phyloP scores from a whole-genome alignment of 257 asterid species.

The Przewalskia tangutica region DNA sequence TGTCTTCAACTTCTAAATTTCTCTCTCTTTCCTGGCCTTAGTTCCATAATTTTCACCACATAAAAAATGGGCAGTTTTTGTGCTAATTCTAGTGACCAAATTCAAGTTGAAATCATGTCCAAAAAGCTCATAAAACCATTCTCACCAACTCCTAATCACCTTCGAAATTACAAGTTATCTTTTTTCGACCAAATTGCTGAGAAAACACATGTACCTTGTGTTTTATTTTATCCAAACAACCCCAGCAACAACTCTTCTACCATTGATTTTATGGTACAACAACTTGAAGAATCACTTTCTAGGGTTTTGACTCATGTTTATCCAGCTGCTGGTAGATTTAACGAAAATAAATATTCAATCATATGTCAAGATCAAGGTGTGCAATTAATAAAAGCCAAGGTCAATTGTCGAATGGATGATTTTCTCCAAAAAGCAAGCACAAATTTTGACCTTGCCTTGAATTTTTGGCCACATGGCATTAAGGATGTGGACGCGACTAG shows the following conservation, averaged over 20 bases:
- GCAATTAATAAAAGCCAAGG: conserved; percentile 16
- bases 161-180: conserved; percentile 16
- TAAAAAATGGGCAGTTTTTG: background rate
- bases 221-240: conserved; percentile 20
- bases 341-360: background rate
- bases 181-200: conserved; percentile 28
- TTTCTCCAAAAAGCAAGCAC: background rate
- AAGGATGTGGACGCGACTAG: background rate
- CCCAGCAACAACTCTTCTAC: background rate
- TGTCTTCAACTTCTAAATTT: background rate
- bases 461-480: background rate
- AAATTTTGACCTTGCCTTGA: background rate
- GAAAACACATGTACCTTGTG: conserved; percentile 1
- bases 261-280: background rate
- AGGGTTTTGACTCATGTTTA: conserved; percentile 5
- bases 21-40: background rate
- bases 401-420: background rate
- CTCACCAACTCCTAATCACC: conserved; percentile 21
- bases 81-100: background rate
- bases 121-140: conserved; percentile 4
- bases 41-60: background rate
- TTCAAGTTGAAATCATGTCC: background rate
- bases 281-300: conserved; percentile 19
- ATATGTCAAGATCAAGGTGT: conserved; percentile 29
- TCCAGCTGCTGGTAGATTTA: conserved; percentile 21